Conservation (phyloP, 2,329 filamentous ascomycete species). For the Hypoxylon sp. region DNA sequence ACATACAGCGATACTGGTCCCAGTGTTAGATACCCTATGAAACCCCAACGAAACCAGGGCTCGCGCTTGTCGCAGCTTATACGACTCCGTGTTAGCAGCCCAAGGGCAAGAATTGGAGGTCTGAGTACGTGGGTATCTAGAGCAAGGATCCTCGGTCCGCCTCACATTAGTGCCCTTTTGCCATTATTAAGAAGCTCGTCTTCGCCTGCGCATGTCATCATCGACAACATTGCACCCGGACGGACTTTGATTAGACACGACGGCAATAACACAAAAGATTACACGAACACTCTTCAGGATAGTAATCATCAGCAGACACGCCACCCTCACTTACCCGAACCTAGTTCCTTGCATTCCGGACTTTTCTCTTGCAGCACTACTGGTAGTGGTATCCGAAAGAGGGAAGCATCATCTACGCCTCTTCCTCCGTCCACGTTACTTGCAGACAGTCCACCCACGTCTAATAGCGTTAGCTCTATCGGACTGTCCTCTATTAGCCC, state of each 20-base stretch:
- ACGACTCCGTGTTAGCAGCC: slow-evolving; percentile 41
- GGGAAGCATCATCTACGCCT: slow-evolving; percentile 44
- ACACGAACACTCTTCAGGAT: slow-evolving; percentile 40
- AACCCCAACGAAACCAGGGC: slow-evolving; percentile 50
- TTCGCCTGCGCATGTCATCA: slow-evolving; percentile 40
- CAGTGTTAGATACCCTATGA: slow-evolving; percentile 48
- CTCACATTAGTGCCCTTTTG: slow-evolving; percentile 38
- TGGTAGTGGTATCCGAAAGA: slow-evolving; percentile 49
- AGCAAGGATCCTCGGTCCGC: slow-evolving; percentile 42
- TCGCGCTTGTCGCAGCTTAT: slow-evolving; percentile 45
- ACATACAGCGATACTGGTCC: slow-evolving; percentile 35
- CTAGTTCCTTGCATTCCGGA: slow-evolving; percentile 50
- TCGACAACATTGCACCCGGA: slow-evolving; percentile 41
- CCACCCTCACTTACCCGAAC: slow-evolving; percentile 46
- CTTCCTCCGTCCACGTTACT: slow-evolving; percentile 36
- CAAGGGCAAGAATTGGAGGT: slow-evolving; percentile 44
- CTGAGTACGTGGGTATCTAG: slow-evolving; percentile 33
- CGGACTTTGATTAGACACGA: slow-evolving; percentile 40
- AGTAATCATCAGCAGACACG: slow-evolving; percentile 45
- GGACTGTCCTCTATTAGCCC: slow-evolving; percentile 41
- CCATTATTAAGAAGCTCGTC: slow-evolving; percentile 49
- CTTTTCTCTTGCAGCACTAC: slow-evolving; percentile 52
- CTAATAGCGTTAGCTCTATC: slow-evolving; percentile 35
- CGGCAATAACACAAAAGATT: slow-evolving; percentile 39
- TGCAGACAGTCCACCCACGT: slow-evolving; percentile 26